A percentile compares a stretch with the other conserved stretches of the same genome.
These are phyloP conservation scores for Eimeria brunetti DNA, from an alignment of 169 alveolate species.

Conservation along the genomic window DNA sequence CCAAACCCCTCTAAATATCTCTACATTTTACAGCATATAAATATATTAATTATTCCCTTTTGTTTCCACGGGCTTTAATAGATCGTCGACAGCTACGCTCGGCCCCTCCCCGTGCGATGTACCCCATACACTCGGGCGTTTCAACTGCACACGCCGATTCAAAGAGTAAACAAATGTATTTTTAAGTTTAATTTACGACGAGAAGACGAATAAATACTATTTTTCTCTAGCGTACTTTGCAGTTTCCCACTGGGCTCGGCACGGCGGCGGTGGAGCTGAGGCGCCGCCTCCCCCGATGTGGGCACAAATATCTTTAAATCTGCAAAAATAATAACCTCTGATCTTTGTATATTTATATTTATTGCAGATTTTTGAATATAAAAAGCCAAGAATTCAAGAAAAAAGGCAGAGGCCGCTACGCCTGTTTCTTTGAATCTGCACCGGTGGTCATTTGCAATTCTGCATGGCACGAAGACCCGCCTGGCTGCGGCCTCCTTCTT, in stretches of 20 bases:
- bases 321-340: background rate
- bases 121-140: background rate
- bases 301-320: background rate
- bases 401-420: background rate
- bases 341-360: background rate
- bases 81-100: background rate
- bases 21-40: background rate
- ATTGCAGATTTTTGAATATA: background rate
- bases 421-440: background rate
- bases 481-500: background rate
- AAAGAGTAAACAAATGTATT: background rate
- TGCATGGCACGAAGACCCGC: background rate
- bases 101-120: no score
- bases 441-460: conserved; percentile 14
- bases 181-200: background rate
- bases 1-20: background rate
- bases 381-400: background rate
- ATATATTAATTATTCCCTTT: background rate
- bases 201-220: background rate
- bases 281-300: background rate
- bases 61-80: no score
- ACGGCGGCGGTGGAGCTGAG: background rate
- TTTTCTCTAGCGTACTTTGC: background rate
- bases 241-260: background rate
- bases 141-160: background rate